Conservation (phyloP, 768 basidiomycete species). For the Ramaria sp. region DNA sequence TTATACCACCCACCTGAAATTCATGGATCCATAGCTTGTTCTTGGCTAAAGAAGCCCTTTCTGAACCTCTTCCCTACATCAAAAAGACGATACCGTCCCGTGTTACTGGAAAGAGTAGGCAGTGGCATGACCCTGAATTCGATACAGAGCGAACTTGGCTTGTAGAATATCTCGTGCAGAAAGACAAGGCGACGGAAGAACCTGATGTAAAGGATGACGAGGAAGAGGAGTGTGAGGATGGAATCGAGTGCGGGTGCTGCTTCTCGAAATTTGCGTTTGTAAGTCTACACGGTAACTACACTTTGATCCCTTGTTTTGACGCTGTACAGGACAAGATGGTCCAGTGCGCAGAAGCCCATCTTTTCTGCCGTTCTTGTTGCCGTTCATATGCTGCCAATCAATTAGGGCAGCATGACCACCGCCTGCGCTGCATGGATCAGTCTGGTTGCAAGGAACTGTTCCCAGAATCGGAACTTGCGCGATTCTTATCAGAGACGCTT, state of each 20-base stretch:
- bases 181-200: conserved; percentile 19
- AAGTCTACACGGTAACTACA: conserved; percentile 17
- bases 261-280: conserved; percentile 66
- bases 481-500: conserved; percentile 57
- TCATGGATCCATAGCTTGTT: conserved; percentile 18
- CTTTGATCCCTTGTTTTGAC: neutral
- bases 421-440: conserved; percentile 74
- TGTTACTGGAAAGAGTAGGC: conserved; percentile 21
- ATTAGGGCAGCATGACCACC: conserved; percentile 50
- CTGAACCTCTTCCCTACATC: conserved; percentile 24
- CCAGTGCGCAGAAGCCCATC: conserved; percentile 82
- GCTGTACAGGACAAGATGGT: conserved; percentile 61
- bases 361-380: conserved; percentile 74
- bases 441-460: conserved; percentile 62
- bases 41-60: conserved; percentile 24
- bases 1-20: neutral
- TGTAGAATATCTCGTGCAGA: conserved; percentile 21
- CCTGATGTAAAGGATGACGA: conserved; percentile 26
- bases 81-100: conserved; percentile 24
- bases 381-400: conserved; percentile 53
- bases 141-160: conserved; percentile 37
- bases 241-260: conserved; percentile 85
- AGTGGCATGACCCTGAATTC: conserved; percentile 33
- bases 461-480: conserved; percentile 52
- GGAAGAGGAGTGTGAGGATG: conserved; percentile 38